Conservation (phyloP, 2,329 filamentous ascomycete genomes). For the Paramyrothecium sp. region DNA sequence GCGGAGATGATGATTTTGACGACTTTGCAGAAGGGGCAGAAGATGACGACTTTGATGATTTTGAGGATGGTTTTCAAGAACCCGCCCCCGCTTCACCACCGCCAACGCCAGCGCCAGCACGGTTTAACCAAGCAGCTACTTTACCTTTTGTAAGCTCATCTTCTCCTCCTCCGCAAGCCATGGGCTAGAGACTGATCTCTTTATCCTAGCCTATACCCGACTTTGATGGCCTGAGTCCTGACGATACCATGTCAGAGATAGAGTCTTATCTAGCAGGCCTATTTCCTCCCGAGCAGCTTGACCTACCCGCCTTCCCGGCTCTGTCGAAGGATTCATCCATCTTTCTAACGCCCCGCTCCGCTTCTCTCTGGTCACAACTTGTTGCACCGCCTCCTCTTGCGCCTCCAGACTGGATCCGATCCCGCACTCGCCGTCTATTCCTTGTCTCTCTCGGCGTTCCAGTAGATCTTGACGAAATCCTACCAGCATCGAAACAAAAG, state of each 20-base stretch:
- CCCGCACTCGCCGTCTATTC: slow-evolving; percentile 89
- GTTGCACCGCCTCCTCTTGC: slow-evolving; percentile 92
- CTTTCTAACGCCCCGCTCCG: slow-evolving; percentile 81
- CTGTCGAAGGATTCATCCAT: slow-evolving; percentile 58
- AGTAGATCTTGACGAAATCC: slow-evolving; percentile 94
- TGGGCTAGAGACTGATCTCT: slow-evolving; percentile 16
- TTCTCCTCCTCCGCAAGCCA: slow-evolving; percentile 5
- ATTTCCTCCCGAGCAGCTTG: slow-evolving; percentile 59
- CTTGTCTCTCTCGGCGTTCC: slow-evolving; percentile 94
- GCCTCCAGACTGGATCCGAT: slow-evolving; percentile 96
- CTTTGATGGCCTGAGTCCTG: slow-evolving; percentile 59
- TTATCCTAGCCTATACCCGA: slow-evolving; percentile 61
- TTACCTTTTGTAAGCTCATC: slow-evolving; percentile 43
- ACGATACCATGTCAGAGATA: slow-evolving; percentile 59
- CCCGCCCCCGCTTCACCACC: slow-evolving; percentile 24
- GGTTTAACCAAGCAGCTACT: slow-evolving; percentile 28
- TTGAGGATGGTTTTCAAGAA: slow-evolving; percentile 69
- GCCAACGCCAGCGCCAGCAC: slow-evolving; percentile 27
- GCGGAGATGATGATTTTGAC: slow-evolving; percentile 56
- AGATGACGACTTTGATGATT: slow-evolving; percentile 64
- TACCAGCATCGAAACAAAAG: slow-evolving; percentile 96
- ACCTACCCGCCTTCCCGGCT: slow-evolving; percentile 48
- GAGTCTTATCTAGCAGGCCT: slow-evolving; percentile 66
- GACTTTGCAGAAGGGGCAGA: slow-evolving; percentile 61
- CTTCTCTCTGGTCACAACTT: slow-evolving; percentile 93